Evolutionary conservation across 495 filamentous ascomycete species (phyloP).

Genomic region (Cladorrhinum samala): DNA sequence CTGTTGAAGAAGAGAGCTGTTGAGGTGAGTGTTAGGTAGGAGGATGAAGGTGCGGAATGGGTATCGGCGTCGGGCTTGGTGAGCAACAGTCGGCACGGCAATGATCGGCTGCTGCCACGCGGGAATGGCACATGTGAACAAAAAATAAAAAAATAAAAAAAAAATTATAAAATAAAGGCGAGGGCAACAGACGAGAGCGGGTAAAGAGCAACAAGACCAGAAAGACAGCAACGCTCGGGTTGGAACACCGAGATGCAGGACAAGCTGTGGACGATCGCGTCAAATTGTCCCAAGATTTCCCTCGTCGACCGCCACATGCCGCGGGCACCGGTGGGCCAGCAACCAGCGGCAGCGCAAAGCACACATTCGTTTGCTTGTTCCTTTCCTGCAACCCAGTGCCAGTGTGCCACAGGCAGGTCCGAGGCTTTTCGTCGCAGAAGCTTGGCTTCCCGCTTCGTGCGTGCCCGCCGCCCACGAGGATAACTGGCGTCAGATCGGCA

Average conservation of each 20-base stretch:
- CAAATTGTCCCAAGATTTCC: neutral
- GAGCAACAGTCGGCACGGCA: neutral
- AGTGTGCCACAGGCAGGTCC: constrained; percentile 2
- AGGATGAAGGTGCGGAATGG: neutral
- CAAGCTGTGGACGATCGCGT: constrained; percentile 13
- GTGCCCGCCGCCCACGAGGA: constrained; percentile 6
- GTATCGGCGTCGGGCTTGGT: neutral
- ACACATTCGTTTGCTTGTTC: too few relatives aligned
- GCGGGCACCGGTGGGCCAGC: neutral
- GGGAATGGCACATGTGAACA: neutral
- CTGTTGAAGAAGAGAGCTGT: neutral
- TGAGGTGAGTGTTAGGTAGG: neutral
- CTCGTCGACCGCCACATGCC: neutral
- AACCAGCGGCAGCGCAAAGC: neutral
- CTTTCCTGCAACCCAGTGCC: neutral
- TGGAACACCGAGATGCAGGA: too few relatives aligned
- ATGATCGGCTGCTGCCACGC: neutral
- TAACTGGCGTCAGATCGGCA: constrained; percentile 22
- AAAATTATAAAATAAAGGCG: neutral
- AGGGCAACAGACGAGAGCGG: neutral
- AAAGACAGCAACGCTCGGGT: neutral
- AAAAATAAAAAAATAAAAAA: neutral
- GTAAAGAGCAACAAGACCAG: constrained; percentile 1
- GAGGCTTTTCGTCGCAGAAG: constrained; percentile 15
- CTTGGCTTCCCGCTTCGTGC: neutral